Evolutionary conservation across 306 rosid species (phyloP).

Genomic region (Styphnolobium japonicum): DNA sequence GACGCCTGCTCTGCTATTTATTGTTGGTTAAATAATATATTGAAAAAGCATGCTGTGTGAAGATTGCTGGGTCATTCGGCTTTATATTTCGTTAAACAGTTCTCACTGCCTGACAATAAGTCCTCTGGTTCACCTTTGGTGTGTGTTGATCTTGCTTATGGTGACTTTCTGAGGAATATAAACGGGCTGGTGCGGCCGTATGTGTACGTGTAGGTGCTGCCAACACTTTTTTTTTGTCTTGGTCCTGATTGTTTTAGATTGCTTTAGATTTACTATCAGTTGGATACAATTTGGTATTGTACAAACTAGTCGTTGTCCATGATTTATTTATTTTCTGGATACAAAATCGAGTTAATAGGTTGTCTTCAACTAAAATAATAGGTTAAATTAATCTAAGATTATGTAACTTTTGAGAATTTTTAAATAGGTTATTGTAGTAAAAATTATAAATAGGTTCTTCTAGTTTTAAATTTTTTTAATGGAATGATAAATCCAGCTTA

Average conservation of each 20-base stretch:
- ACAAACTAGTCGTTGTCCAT: neutral
- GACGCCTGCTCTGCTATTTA: neutral
- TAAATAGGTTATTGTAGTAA: too few species aligned
- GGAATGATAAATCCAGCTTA: too few species aligned
- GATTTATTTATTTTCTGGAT: neutral
- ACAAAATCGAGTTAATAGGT: neutral
- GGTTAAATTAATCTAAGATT: too few species aligned
- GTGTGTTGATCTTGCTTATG: neutral
- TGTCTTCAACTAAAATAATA: neutral
- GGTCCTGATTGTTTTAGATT: neutral
- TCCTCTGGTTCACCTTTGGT: neutral
- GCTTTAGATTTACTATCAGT: neutral
- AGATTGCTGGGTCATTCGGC: neutral
- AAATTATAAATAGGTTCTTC: too few species aligned
- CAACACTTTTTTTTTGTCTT: neutral
- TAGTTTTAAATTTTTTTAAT: too few species aligned
- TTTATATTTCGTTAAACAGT: neutral
- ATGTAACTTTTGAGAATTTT: too few species aligned
- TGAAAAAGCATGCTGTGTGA: neutral
- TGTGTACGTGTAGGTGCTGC: neutral
- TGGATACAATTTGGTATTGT: neutral
- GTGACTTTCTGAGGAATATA: neutral
- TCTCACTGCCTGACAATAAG: neutral
- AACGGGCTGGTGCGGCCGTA: neutral
- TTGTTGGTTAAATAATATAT: neutral